These are phyloP conservation scores for Verbascum thapsus DNA, from an alignment of 257 asterid species.

Conservation along the genomic window DNA sequence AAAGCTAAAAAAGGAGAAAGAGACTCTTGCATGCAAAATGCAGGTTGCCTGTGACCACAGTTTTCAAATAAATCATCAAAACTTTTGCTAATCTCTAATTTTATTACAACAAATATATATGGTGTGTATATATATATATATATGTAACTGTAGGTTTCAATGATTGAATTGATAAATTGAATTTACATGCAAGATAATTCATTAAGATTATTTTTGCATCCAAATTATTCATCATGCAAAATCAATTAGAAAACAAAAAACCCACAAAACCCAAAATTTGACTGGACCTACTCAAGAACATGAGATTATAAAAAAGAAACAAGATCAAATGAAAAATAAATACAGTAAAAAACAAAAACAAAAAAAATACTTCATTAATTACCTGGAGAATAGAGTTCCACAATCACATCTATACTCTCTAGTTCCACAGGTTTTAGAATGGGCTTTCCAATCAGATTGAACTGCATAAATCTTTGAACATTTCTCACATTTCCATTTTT, in stretches of 20 bases:
- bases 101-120: background rate
- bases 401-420: slow-evolving; percentile 85
- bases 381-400: slow-evolving; percentile 92
- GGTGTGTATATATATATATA: too few relatives aligned
- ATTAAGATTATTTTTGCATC: too few relatives aligned
- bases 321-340: slow-evolving; percentile 1
- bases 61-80: background rate
- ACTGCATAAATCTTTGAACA: slow-evolving; percentile 83
- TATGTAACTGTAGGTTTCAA: too few relatives aligned
- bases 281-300: background rate
- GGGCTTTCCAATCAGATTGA: slow-evolving; percentile 95
- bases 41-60: slow-evolving; percentile 28
- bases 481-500: slow-evolving; percentile 87
- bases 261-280: too few relatives aligned
- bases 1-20: slow-evolving; percentile 27
- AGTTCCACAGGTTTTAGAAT: slow-evolving; percentile 83
- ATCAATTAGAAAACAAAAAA: background rate
- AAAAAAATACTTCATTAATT: background rate
- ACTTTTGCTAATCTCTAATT: background rate
- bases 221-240: too few relatives aligned
- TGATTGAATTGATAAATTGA: too few relatives aligned
- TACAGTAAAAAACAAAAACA: background rate
- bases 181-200: too few relatives aligned
- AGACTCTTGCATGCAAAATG: slow-evolving; percentile 40
- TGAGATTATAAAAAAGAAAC: background rate